phyloP scores from a whole-genome alignment of 2,329 filamentous ascomycete genomes.

The Sarocladium kiliense region DNA sequence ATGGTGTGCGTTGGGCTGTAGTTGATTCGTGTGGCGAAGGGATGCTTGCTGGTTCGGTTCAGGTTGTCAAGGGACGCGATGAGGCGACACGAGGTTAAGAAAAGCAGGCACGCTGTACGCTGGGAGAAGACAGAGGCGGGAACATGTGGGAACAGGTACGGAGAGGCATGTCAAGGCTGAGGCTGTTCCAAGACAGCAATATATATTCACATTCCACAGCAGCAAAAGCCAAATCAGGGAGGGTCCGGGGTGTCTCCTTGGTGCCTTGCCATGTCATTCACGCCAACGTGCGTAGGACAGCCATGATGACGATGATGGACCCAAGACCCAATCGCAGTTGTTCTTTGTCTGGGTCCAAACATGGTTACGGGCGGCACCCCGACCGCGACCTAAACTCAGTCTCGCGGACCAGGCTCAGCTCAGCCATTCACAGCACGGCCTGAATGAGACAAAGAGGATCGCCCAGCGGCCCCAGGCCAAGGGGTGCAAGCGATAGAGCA shows the following conservation, averaged over 20 bases:
- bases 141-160: not conserved
- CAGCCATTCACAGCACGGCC: too few relatives aligned
- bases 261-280: not conserved
- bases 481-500: not conserved
- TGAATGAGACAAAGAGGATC: too few relatives aligned
- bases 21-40: not conserved
- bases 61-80: not conserved
- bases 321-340: not conserved
- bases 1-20: slow-evolving; percentile 10
- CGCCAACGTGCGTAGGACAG: not conserved
- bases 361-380: not conserved
- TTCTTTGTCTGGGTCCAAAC: not conserved
- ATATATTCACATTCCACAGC: not conserved
- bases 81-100: not conserved
- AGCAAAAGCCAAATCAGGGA: not conserved
- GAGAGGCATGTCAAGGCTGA: not conserved
- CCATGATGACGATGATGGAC: not conserved
- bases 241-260: not conserved
- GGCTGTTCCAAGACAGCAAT: not conserved
- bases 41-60: too few relatives aligned
- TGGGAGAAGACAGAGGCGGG: not conserved
- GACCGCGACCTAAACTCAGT: too few relatives aligned
- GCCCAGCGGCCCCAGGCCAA: not conserved
- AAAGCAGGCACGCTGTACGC: not conserved
- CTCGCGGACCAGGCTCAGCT: too few relatives aligned